A percentile compares a stretch with the other conserved stretches of the same genome.
These are phyloP conservation scores for Leucosporidium yakuticum DNA, from an alignment of 768 basidiomycete genomes.

Conservation along the genomic window DNA sequence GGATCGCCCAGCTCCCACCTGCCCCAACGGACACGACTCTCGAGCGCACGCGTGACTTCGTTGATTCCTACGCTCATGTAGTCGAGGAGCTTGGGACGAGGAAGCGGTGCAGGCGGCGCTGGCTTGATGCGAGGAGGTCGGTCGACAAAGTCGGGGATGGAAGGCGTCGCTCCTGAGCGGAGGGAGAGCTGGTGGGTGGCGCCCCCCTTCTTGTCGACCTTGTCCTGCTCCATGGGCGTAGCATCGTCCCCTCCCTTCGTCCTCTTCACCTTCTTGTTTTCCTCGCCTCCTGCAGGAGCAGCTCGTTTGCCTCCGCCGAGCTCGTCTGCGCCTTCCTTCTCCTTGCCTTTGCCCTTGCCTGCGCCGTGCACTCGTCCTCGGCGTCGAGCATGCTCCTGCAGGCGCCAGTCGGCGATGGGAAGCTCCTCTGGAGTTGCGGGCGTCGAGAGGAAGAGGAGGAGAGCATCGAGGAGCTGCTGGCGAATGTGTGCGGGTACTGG, in stretches of 20 bases:
- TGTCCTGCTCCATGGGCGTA: neutral
- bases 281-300: neutral
- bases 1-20: slow-evolving; percentile 31
- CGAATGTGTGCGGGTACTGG: slow-evolving; percentile 16
- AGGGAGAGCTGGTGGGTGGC: neutral
- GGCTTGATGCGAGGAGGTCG: neutral
- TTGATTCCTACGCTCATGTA: slow-evolving; percentile 69
- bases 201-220: neutral
- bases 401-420: slow-evolving; percentile 20
- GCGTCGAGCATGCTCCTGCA: slow-evolving; percentile 18
- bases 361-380: neutral
- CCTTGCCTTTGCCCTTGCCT: neutral
- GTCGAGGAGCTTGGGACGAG: slow-evolving; percentile 47
- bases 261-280: neutral
- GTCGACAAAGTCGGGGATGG: too few relatives aligned
- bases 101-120: neutral
- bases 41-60: slow-evolving; percentile 66
- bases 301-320: neutral
- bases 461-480: slow-evolving; percentile 19
- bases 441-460: slow-evolving; percentile 6
- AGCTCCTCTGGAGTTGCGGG: neutral
- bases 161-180: too few relatives aligned
- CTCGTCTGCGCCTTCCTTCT: neutral
- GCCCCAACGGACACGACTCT: slow-evolving; percentile 50
- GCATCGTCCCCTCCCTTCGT: neutral